Conservation (phyloP, 2,329 filamentous ascomycete genomes). For the Claviceps paspali region DNA sequence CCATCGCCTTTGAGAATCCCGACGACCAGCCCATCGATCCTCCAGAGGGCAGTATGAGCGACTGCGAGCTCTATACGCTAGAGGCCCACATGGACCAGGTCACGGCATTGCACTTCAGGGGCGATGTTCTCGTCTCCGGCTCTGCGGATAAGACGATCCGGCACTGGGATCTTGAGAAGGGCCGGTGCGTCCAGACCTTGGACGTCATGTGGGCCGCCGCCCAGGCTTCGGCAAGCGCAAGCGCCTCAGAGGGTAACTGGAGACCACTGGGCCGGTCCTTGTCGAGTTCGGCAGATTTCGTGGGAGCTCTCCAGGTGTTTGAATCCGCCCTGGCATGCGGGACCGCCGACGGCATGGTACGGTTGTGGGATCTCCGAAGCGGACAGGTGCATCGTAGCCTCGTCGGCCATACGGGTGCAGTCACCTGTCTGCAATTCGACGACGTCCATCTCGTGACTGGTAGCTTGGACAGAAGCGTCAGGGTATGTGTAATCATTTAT, state of each 20-base stretch:
- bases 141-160: slow-evolving; percentile 94
- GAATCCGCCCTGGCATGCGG: slow-evolving; percentile 91
- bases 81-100: slow-evolving; percentile 88
- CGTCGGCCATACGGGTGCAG: slow-evolving; percentile 87
- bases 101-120: slow-evolving; percentile 81
- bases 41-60: slow-evolving; percentile 65
- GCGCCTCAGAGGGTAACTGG: slow-evolving; percentile 51
- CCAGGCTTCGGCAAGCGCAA: slow-evolving; percentile 61
- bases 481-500: slow-evolving; percentile 71
- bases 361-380: slow-evolving; percentile 89
- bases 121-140: slow-evolving; percentile 81
- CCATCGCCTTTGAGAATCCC: slow-evolving; percentile 56
- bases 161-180: slow-evolving; percentile 94
- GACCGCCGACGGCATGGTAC: slow-evolving; percentile 92
- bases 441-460: slow-evolving; percentile 90
- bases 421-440: slow-evolving; percentile 91
- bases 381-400: slow-evolving; percentile 94
- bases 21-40: slow-evolving; percentile 55
- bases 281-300: slow-evolving; percentile 67
- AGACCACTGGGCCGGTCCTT: slow-evolving; percentile 50
- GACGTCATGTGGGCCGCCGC: slow-evolving; percentile 97
- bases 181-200: slow-evolving; percentile 91
- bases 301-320: slow-evolving; percentile 88
- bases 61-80: slow-evolving; percentile 79
- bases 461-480: slow-evolving; percentile 79